These are phyloP conservation scores for Dendrobium nobile DNA, from an alignment of 106 monocot species.

Conservation along the genomic window DNA sequence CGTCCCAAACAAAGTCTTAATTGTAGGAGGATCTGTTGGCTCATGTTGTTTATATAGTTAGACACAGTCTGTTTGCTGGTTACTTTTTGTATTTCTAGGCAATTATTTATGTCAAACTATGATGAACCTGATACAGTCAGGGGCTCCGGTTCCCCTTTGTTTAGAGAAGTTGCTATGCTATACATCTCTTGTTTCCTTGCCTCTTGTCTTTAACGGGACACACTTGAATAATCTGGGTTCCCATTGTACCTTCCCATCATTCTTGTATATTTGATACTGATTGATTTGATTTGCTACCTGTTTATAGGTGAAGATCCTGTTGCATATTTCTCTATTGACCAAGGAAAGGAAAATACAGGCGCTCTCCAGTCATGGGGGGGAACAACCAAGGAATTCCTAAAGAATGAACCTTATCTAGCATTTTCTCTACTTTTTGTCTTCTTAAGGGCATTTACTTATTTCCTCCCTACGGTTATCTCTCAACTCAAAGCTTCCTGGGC, in stretches of 20 bases:
- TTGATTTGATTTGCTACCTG: not conserved
- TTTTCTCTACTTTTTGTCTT: slow-evolving; percentile 48
- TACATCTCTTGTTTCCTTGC: too few species aligned
- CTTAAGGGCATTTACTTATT: slow-evolving; percentile 25
- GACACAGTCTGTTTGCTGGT: not conserved
- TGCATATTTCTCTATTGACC: slow-evolving; percentile 33
- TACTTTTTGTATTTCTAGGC: too few species aligned
- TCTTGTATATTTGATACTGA: not conserved
- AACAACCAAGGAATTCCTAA: slow-evolving; percentile 33
- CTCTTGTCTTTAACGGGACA: too few species aligned
- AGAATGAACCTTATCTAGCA: slow-evolving; percentile 46
- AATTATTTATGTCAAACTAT: too few species aligned
- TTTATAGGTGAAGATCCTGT: slow-evolving; percentile 55
- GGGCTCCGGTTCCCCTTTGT: too few species aligned
- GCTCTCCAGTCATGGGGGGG: slow-evolving; percentile 10
- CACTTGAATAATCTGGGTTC: too few species aligned
- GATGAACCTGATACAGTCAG: too few species aligned
- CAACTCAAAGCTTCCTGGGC: slow-evolving; percentile 33
- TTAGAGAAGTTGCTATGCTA: too few species aligned
- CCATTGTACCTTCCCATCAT: not conserved
- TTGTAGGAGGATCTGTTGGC: not conserved
- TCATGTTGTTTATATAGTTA: not conserved
- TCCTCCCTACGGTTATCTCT: slow-evolving; percentile 32
- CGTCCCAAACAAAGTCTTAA: not conserved
- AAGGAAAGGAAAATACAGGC: not conserved